Evolutionary conservation across 495 filamentous ascomycete genomes (phyloP).

Genomic region (Xylaria venustula): DNA sequence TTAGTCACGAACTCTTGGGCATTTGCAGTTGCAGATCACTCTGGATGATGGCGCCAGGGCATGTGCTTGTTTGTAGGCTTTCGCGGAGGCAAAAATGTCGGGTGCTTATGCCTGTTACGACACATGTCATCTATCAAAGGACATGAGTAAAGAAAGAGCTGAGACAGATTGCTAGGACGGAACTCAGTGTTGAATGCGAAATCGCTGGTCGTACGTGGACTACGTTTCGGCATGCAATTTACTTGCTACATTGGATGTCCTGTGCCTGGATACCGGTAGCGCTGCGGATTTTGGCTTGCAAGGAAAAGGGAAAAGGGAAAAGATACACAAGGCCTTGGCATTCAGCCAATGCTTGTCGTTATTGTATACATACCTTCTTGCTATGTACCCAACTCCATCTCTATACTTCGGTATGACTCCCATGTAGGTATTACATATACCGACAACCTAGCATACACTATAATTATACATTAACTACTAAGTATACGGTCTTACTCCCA

Average conservation of each 20-base stretch:
- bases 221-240: background rate
- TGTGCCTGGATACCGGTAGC: background rate
- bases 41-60: background rate
- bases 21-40: conserved; percentile 11
- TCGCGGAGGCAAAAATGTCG: background rate
- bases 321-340: background rate
- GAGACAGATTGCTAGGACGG: too few species aligned
- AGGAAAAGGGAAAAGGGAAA: background rate
- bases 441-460: too few species aligned
- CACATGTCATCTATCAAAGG: background rate
- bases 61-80: background rate
- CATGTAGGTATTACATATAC: conserved; percentile 8
- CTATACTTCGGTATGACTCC: too few species aligned
- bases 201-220: too few species aligned
- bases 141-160: background rate
- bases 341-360: background rate
- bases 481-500: background rate
- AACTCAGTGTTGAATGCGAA: too few species aligned
- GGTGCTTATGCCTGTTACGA: background rate
- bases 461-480: too few species aligned
- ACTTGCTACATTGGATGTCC: background rate
- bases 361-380: background rate
- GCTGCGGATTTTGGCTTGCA: background rate
- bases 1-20: conserved; percentile 10
- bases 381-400: too few species aligned